Base-by-base conservation (phyloP, 2,329 filamentous ascomycete genomes). In the Aphanoascus verrucosus region DNA sequence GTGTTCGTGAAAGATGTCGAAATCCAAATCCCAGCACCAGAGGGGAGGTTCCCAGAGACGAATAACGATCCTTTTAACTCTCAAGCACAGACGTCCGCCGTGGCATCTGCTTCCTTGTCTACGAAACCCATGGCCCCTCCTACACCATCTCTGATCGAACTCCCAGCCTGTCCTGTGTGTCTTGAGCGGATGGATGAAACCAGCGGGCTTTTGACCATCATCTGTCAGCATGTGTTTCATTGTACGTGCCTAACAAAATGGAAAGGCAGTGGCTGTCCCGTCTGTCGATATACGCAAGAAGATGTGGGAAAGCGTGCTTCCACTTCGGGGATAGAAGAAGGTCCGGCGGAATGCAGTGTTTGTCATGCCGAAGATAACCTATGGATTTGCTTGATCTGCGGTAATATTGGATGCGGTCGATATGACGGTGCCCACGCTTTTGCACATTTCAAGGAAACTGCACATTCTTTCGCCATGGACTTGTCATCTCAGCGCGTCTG, bases 141-240 rank as follows among this genome's bases (percentile, higher is more conserved):
- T 1, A 95, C 91, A 0, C 86, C 90, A 1, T 85, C 87, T 48
- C 77, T 97, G 1, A 79, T 95, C 52, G 93, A 98, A 70, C 74
- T 98, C 11, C 93, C 93, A 1, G 97, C 93, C 1, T 98, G 93
- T 59, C 90, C 93, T 0, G 93, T 98, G 8, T 98, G 93, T 60
- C 78, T 98, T 4, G 93, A 98, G 68, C 84, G 91, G 46, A 98
- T 98, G 93, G 93, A 98, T 64, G 91, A 97, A 67, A 96, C 90
- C 0, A 94, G 89, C 0, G 93, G 93, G 0, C 76, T 98, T 1
- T 81, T 98, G 65, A 98, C 93, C 0, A 97, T 97, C 40, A 84
- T 94, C 31, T 98, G 93, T 66, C 91, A 97, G 64, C 93, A 98
- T 63, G 88, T 97, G 49, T 98, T 98, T 65, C 93, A 98, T 67